Percentiles rank a stretch among this genome's conserved stretches.
These are phyloP conservation scores for Solanum corneliomulleri DNA, from an alignment of 257 asterid genomes.

Conservation along the genomic window DNA sequence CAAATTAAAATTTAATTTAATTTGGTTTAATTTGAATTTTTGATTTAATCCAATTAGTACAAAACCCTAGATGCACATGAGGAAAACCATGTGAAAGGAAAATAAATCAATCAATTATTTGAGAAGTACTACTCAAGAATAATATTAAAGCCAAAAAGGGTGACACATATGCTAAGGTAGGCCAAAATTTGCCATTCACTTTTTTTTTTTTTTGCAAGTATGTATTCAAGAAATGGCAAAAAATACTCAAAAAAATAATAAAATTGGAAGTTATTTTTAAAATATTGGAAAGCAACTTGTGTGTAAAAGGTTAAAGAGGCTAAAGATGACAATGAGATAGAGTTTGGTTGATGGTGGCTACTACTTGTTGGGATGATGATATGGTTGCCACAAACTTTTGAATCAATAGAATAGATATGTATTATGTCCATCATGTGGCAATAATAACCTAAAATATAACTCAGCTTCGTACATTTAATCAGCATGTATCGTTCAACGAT, in stretches of 20 bases:
- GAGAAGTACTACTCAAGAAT: neutral
- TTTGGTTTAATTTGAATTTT: no score
- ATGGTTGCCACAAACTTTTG: conserved; percentile 2
- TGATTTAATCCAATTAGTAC: no score
- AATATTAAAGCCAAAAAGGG: neutral
- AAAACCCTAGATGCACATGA: neutral
- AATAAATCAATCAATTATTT: neutral
- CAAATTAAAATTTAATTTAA: no score
- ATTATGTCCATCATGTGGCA: neutral
- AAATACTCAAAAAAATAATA: neutral
- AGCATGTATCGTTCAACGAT: neutral
- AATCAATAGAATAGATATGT: neutral
- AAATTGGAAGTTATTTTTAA: neutral
- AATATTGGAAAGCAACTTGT: conserved; percentile 4
- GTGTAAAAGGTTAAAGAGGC: conserved; percentile 1
- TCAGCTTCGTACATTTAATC: rapidly evolving
- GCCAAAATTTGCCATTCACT: neutral
- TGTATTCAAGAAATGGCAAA: neutral
- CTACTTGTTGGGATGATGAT: neutral
- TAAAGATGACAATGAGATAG: conserved; percentile 3
- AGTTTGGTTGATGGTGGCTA: conserved; percentile 1
- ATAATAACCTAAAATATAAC: neutral
- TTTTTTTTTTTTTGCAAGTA: neutral
- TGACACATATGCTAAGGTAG: neutral
- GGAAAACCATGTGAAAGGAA: neutral